Evolutionary conservation across 305 asterid genomes (phyloP), one percentile per base, ranked within the genome.

Genomic region (Fraxinus sp.): DNA sequence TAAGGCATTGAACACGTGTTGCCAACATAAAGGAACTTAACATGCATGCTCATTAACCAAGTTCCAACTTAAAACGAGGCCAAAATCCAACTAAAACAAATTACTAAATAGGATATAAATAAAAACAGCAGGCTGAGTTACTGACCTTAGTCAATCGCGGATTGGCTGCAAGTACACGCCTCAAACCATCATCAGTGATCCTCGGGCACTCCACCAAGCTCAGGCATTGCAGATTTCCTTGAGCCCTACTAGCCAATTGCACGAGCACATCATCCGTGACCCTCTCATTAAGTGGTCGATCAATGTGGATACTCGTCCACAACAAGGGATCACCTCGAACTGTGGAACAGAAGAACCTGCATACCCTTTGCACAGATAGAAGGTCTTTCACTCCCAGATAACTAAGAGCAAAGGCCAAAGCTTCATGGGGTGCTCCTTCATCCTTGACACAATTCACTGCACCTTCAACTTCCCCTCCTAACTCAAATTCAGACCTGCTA

Each of bases 291-390:
- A 93, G 83, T 46, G 99, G 93, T 82, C 83, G 86, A 49, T 89
- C 94, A 30, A 95, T 89, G 86, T 89, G 96, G 79, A 95, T 87
- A 59, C 80, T 86, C 89, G 75, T 90, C 99, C 99, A 94, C 81
- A 96, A 79, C 80, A 86, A 84, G 28, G 93, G 89, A 85, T 92
- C 98, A 72, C 43, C 87, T 74, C 81, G 91, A 22, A 94, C 91
- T 11, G 89, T 81, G 64, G 85, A 83, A 79, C 83, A 80, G 77
- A 94, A 81, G 22, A 93, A 91, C 84, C 83, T 90, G 82, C 95
- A 94, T 75, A 92, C 98, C 85, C 87, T 90, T 80, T 88, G 96
- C 79, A 92, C 91, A 0, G 91, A 89, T 52, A 96, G 86, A 87
- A 96, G 93, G 75, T 96, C 98, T 84, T 88, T 90, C 80, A 91